phyloP scores from a whole-genome alignment of 176 grass and related monocot species.

The Avena sativa region DNA sequence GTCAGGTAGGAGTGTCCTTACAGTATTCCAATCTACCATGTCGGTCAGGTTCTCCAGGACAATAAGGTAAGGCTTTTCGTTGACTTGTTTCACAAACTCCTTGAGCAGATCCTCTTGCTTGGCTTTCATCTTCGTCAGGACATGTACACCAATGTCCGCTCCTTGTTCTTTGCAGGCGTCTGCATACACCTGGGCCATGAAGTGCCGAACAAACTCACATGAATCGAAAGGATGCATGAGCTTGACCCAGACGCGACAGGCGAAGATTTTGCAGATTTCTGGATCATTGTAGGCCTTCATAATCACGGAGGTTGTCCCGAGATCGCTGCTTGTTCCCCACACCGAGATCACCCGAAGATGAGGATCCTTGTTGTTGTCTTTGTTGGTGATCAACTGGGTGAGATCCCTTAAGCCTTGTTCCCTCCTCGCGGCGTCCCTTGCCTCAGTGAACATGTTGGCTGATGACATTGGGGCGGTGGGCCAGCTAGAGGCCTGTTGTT shows the following conservation, averaged over 20 bases:
- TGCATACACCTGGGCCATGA: not conserved
- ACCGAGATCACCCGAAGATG: constrained; percentile 21
- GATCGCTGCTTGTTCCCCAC: not conserved
- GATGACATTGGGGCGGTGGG: not conserved
- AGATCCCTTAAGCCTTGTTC: not conserved
- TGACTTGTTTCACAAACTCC: not conserved
- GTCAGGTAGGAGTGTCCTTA: no score
- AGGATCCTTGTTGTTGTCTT: not conserved
- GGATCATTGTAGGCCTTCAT: not conserved
- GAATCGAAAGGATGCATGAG: not conserved
- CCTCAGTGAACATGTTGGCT: not conserved
- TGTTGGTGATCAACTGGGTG: not conserved
- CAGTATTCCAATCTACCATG: no score
- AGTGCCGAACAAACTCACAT: not conserved
- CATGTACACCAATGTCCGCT: not conserved
- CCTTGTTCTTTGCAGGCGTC: not conserved
- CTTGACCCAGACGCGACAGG: constrained; percentile 29
- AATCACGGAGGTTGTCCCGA: constrained; percentile 14
- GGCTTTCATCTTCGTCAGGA: not conserved
- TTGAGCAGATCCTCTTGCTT: not conserved
- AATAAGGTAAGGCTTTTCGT: no score
- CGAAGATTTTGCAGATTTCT: not conserved
- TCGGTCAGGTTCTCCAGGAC: no score
- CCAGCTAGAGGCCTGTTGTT: not conserved
- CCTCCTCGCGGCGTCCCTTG: not conserved